Conservation (phyloP, 2,329 filamentous ascomycete genomes). For the Colletotrichum sp. region DNA sequence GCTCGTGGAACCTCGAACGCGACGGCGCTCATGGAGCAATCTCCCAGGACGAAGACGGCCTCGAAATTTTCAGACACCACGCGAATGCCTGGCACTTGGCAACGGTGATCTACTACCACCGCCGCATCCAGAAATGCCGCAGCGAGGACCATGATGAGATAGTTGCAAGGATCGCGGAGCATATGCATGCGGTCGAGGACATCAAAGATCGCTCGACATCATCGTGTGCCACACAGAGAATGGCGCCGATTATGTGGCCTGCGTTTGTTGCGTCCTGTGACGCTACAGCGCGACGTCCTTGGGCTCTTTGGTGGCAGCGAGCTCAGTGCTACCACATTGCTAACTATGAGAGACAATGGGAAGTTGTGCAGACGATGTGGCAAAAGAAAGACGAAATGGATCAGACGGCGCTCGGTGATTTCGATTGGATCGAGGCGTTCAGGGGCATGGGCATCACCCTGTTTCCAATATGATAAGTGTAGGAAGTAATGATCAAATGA, state of each 20-base stretch:
- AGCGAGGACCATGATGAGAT: not conserved
- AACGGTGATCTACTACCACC: not conserved
- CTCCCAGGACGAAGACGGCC: not conserved
- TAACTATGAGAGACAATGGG: not conserved
- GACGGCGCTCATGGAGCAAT: not conserved
- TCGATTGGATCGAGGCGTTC: not conserved
- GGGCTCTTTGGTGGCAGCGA: not conserved
- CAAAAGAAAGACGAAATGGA: not conserved
- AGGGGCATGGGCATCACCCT: not conserved
- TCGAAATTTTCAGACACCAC: not conserved
- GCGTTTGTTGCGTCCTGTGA: not conserved
- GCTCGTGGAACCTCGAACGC: not conserved
- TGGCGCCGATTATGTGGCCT: constrained; percentile 2
- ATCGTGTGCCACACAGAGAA: not conserved
- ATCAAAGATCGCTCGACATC: not conserved
- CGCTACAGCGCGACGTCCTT: not conserved
- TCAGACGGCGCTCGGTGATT: not conserved
- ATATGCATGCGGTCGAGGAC: constrained; percentile 1
- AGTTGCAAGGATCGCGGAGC: not conserved
- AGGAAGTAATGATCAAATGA: not conserved
- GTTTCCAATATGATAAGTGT: not conserved
- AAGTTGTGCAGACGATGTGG: not conserved
- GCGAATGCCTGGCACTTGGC: not conserved
- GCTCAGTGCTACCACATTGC: not conserved
- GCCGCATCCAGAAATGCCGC: not conserved